These are phyloP conservation scores for Dentipellis fragilis DNA, from an alignment of 768 basidiomycete species.

Conservation along the genomic window DNA sequence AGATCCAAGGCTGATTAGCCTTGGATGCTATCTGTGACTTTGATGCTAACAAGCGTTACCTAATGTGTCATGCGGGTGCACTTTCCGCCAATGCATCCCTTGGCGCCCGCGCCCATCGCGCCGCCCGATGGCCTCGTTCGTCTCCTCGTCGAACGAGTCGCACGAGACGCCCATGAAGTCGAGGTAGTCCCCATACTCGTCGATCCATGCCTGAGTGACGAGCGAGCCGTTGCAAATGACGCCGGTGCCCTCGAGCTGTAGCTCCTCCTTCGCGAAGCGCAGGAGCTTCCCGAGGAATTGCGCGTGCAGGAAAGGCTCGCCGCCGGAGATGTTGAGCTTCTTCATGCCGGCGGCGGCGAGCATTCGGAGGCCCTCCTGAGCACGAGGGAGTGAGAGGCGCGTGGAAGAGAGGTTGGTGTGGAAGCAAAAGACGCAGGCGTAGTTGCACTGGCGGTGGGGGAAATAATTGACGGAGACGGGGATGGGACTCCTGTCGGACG, in stretches of 20 bases:
- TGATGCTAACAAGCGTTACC: no score
- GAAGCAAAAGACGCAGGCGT: constrained; percentile 31
- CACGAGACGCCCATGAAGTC: constrained; percentile 19
- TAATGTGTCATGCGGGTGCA: no score
- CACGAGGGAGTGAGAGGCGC: constrained; percentile 26
- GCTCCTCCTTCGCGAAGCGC: constrained; percentile 27
- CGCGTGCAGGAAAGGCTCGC: constrained; percentile 28
- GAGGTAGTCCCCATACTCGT: constrained; percentile 26
- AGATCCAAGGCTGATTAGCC: no score
- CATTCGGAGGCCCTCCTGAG: constrained; percentile 23
- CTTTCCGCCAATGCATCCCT: background rate
- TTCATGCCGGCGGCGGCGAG: constrained; percentile 25
- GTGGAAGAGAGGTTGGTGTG: constrained; percentile 27
- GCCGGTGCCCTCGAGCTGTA: constrained; percentile 22
- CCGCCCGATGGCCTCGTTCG: constrained; percentile 14
- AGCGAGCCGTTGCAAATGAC: constrained; percentile 29
- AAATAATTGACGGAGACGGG: constrained; percentile 22
- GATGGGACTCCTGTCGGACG: background rate
- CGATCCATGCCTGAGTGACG: constrained; percentile 32
- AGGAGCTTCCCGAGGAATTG: constrained; percentile 29
- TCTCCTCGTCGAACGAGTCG: constrained; percentile 17
- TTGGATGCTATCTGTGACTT: no score
- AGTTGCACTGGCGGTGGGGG: constrained; percentile 25
- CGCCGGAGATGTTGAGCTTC: constrained; percentile 28
- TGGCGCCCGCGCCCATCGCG: constrained; percentile 11